A percentile compares a stretch with the other conserved stretches of the same genome.
phyloP scores from a whole-genome alignment of 106 monocot species.

The Hemerocallis citrina region DNA sequence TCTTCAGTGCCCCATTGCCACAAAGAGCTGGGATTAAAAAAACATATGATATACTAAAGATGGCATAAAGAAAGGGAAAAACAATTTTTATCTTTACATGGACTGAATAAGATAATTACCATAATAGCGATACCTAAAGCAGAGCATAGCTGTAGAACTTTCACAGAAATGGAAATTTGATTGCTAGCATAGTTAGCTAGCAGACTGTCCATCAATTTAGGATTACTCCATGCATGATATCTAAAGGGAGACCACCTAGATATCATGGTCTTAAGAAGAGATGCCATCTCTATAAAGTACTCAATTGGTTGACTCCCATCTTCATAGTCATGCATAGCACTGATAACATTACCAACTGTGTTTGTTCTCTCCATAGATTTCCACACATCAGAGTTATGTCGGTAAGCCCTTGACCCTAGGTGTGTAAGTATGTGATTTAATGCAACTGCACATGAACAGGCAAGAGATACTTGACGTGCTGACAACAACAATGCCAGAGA shows the following conservation, averaged over 20 bases:
- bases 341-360: constrained; percentile 23
- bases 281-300: constrained; percentile 38
- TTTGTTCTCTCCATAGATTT: constrained; percentile 35
- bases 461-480: constrained; percentile 14
- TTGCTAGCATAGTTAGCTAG: constrained; percentile 15
- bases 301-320: constrained; percentile 28
- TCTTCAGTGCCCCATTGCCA: constrained; percentile 46
- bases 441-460: constrained; percentile 33
- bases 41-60: background rate
- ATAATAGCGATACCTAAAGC: constrained; percentile 54
- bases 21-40: constrained; percentile 67
- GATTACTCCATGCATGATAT: constrained; percentile 50
- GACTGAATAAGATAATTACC: constrained; percentile 8
- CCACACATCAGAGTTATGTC: constrained; percentile 39
- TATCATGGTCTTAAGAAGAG: constrained; percentile 54
- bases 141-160: constrained; percentile 46
- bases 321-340: constrained; percentile 34
- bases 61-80: background rate
- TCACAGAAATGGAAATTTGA: constrained; percentile 19
- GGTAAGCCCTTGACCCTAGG: constrained; percentile 15
- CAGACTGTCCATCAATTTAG: constrained; percentile 37
- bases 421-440: constrained; percentile 47
- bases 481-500: constrained; percentile 44
- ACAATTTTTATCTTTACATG: background rate
- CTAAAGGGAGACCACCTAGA: constrained; percentile 65